Percentiles rank a stretch among this genome's conserved stretches.
phyloP scores from a whole-genome alignment of 176 grass and related monocot species.

The Eleusine indica region DNA sequence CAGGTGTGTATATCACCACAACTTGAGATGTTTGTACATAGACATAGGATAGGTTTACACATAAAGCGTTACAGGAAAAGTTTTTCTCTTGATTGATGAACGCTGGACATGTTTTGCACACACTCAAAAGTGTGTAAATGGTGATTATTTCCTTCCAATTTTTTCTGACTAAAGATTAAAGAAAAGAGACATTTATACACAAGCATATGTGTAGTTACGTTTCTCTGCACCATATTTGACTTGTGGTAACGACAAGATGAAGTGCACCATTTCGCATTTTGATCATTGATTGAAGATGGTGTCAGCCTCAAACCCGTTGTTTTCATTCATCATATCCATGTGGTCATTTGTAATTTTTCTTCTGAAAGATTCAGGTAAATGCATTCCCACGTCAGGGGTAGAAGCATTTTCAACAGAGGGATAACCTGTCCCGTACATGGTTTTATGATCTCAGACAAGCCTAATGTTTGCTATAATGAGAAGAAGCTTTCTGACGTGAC shows the following conservation, averaged over 20 bases:
- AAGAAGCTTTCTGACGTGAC: not conserved
- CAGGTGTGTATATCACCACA: not conserved
- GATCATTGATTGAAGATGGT: not conserved
- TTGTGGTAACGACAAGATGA: too few species aligned
- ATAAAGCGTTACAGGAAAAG: not conserved
- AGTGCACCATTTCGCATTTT: not conserved
- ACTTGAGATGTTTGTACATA: conserved; percentile 33
- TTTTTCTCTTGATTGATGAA: not conserved
- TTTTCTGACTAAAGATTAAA: not conserved
- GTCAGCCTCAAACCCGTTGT: not conserved
- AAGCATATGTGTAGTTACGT: not conserved
- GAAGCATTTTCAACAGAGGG: not conserved
- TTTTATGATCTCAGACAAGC: not conserved
- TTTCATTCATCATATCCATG: too few species aligned
- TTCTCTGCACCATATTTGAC: not conserved
- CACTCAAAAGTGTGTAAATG: not conserved
- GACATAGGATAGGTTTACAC: conserved; percentile 24
- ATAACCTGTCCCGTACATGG: not conserved
- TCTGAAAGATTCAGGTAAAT: not conserved
- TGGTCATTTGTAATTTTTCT: too few species aligned
- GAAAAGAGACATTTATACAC: not conserved
- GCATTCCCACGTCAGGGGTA: not conserved
- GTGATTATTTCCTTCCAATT: not conserved
- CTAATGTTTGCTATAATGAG: not conserved
- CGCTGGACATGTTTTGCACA: not conserved